A percentile compares a stretch with the other conserved stretches of the same genome.
Conservation (phyloP, 2,329 filamentous ascomycete species). For the Venturia effusa region DNA sequence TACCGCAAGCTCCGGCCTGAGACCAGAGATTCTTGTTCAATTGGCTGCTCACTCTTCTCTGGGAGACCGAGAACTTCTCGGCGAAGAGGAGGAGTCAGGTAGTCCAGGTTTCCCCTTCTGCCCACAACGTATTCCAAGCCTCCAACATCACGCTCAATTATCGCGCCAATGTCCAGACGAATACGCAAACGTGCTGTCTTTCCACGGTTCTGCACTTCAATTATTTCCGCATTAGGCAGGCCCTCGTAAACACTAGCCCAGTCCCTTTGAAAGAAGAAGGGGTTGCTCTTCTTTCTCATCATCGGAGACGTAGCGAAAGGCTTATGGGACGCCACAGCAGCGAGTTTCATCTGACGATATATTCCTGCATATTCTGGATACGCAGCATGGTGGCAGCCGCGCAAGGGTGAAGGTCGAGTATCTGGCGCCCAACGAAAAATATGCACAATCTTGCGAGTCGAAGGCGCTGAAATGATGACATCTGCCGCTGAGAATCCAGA, state of each 20-base stretch:
- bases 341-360: conserved; percentile 49
- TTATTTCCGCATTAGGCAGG: conserved; percentile 41
- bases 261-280: conserved; percentile 36
- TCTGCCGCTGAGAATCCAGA: conserved; percentile 54
- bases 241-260: conserved; percentile 45
- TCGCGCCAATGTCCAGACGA: conserved; percentile 30
- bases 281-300: conserved; percentile 27
- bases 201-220: conserved; percentile 24
- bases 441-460: conserved; percentile 44
- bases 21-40: conserved; percentile 23
- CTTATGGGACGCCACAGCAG: conserved; percentile 18
- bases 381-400: conserved; percentile 47
- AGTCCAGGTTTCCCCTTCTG: conserved; percentile 42
- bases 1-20: conserved; percentile 42
- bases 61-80: conserved; percentile 33
- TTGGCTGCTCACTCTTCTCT: neutral
- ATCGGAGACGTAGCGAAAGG: conserved; percentile 11
- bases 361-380: conserved; percentile 53
- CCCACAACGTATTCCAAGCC: conserved; percentile 46
- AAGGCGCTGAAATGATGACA: conserved; percentile 44
- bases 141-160: conserved; percentile 35
- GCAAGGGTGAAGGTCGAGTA: conserved; percentile 43
- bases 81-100: conserved; percentile 36
- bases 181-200: conserved; percentile 31
- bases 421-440: conserved; percentile 50